Percentiles rank a stretch among this genome's conserved stretches.
These are phyloP conservation scores for Fraxinus dipetala DNA, from an alignment of 305 asterid species.

Conservation along the genomic window DNA sequence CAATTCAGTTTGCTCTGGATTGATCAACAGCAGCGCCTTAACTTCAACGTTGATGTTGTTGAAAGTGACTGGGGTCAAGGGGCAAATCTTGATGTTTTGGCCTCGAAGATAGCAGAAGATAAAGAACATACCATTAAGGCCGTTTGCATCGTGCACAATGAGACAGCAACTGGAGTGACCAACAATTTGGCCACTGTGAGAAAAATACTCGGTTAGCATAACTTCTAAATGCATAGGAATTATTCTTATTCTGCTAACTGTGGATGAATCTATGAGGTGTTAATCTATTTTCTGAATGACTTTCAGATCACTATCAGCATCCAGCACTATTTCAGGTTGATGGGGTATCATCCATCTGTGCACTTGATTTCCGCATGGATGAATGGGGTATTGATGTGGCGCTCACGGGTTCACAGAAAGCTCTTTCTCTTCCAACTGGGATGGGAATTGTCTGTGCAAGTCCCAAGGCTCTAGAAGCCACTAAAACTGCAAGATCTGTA, in stretches of 20 bases:
- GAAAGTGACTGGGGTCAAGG: slow-evolving; percentile 98
- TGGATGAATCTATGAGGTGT: not conserved
- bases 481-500: slow-evolving; percentile 80
- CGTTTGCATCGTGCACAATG: slow-evolving; percentile 93
- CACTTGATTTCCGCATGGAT: slow-evolving; percentile 97
- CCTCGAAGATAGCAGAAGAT: slow-evolving; percentile 75
- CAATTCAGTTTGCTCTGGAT: slow-evolving; percentile 98
- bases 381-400: slow-evolving; percentile 99
- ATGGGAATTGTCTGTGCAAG: slow-evolving; percentile 90
- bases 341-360: slow-evolving; percentile 97
- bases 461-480: slow-evolving; percentile 87
- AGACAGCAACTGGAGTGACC: slow-evolving; percentile 96
- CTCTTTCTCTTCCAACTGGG: slow-evolving; percentile 94
- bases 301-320: slow-evolving; percentile 80
- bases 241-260: not conserved
- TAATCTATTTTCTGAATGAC: slow-evolving; percentile 7
- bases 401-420: slow-evolving; percentile 93
- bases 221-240: not conserved
- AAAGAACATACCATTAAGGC: slow-evolving; percentile 83
- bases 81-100: slow-evolving; percentile 75
- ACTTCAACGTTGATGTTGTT: slow-evolving; percentile 83
- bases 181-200: slow-evolving; percentile 91
- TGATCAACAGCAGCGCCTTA: slow-evolving; percentile 93
- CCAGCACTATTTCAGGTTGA: slow-evolving; percentile 91
- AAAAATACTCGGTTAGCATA: slow-evolving; percentile 69